These are phyloP conservation scores for Diaporthe australafricana DNA, from an alignment of 2,329 filamentous ascomycete genomes.

Conservation along the genomic window DNA sequence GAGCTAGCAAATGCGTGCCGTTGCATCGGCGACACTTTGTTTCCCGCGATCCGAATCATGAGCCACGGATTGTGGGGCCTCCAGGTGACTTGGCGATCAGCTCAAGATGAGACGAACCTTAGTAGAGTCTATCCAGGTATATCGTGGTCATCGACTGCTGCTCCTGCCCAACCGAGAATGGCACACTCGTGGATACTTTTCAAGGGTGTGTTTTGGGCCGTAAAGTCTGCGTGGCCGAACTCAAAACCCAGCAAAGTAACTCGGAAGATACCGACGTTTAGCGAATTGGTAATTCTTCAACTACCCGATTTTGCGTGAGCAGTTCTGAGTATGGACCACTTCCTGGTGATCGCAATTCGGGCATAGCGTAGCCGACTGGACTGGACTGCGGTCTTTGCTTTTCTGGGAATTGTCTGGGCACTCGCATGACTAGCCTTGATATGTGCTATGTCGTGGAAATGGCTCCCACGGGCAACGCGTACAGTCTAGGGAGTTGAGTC, in stretches of 20 bases:
- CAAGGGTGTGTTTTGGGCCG: too few relatives aligned
- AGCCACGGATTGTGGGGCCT: slow-evolving; percentile 13
- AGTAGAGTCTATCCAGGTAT: background rate
- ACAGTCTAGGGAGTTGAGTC: background rate
- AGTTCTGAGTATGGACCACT: background rate
- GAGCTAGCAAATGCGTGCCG: background rate
- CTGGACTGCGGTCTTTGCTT: background rate
- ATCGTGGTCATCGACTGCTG: background rate
- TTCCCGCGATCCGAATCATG: slow-evolving; percentile 18
- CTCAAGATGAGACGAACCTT: slow-evolving; percentile 11
- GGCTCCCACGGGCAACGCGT: background rate
- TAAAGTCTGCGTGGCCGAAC: too few relatives aligned
- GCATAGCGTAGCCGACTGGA: background rate
- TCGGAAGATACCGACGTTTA: background rate
- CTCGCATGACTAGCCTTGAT: background rate
- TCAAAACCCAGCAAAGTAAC: too few relatives aligned
- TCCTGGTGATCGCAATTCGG: background rate
- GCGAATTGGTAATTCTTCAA: background rate
- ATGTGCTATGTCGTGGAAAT: background rate
- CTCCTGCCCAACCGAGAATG: background rate
- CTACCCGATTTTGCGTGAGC: background rate
- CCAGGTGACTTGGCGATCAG: background rate
- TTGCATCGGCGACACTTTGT: background rate
- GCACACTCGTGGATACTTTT: background rate
- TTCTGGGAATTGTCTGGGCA: background rate